Percentiles rank a stretch among this genome's conserved stretches.
phyloP scores from a whole-genome alignment of 345 rosid genomes.

The Arabidopsis arenosa region DNA sequence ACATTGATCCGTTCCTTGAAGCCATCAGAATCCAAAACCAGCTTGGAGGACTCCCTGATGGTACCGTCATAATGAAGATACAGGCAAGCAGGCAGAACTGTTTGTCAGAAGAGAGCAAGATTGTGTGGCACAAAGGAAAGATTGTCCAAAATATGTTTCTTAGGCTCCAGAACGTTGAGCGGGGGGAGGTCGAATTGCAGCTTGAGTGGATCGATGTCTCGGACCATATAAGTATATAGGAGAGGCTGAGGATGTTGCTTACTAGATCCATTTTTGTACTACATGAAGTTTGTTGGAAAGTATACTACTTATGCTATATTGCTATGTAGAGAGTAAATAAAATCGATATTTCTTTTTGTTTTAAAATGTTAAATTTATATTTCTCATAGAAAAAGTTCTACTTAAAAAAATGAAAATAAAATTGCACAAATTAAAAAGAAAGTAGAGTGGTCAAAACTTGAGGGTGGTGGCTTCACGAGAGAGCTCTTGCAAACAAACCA shows the following conservation, averaged over 20 bases:
- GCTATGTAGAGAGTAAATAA: neutral
- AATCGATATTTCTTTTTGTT: too few relatives aligned
- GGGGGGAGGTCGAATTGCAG: constrained; percentile 66
- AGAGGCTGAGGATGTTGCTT: neutral
- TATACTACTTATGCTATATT: neutral
- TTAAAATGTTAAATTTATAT: too few relatives aligned
- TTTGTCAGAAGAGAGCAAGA: constrained; percentile 62
- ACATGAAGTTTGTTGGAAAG: neutral
- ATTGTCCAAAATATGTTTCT: constrained; percentile 61
- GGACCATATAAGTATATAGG: neutral
- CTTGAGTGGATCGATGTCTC: constrained; percentile 65
- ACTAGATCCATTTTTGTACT: neutral
- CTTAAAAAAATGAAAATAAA: too few relatives aligned
- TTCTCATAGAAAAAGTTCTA: too few relatives aligned
- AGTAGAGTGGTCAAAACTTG: too few relatives aligned
- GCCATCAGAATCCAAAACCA: constrained; percentile 51
- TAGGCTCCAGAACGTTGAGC: constrained; percentile 62
- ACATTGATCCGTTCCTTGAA: constrained; percentile 53
- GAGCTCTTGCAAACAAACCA: too few relatives aligned
- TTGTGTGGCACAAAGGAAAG: constrained; percentile 59
- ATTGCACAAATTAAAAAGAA: too few relatives aligned
- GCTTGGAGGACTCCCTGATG: constrained; percentile 49
- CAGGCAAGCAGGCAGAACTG: constrained; percentile 62
- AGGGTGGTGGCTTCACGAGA: too few relatives aligned
- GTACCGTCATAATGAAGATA: constrained; percentile 57